Base-by-base conservation (phyloP, 2,329 filamentous ascomycete species). In the Stachybotrys echinatus region DNA sequence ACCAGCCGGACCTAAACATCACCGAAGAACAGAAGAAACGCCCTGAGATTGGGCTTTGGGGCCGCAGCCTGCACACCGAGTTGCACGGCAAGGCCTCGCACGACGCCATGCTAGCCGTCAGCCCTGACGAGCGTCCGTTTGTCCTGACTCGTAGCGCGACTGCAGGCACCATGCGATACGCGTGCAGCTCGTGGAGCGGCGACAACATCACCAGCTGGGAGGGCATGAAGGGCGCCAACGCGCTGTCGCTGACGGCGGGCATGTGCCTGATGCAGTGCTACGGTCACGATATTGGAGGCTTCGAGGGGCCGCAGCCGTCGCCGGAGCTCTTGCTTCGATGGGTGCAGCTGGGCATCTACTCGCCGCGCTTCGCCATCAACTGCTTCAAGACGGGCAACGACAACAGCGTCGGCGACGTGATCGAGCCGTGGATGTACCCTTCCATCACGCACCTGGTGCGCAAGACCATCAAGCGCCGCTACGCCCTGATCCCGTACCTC, bases 351-450 rank as follows among this genome's bases (percentile, higher is more conserved):
- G 87, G 85, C 6, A 79, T 83, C 52, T 80, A 88, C 67, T 85
- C 84, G 2, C 77, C 83, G 0, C 81, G 86, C 0, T 89, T 89
- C 58, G 83, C 86, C 12, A 89, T 89, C 70, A 89, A 89, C 65
- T 89, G 86, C 65, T 89, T 85, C 77, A 89, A 89, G 69, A 89
- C 87, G 0, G 14, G 27, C 0, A 70, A 77, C 1, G 82, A 89
- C 64, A 88, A 84, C 58, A 73, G 74, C 0, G 74, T 87, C 21
- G 86, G 86, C 7, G 85, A 87, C 34, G 85, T 89, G 1, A 89
- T 89, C 51, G 85, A 89, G 67, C 86, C 86, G 0, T 89, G 85
- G 84, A 88, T 89, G 84, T 87, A 89, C 59, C 83, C 84, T 0
- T 78, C 84, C 34, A 82, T 83, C 23, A 83, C 83, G 0, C 79